Base-by-base conservation (phyloP, 2,329 filamentous ascomycete species). In the Pseudogymnoascus sp. region DNA sequence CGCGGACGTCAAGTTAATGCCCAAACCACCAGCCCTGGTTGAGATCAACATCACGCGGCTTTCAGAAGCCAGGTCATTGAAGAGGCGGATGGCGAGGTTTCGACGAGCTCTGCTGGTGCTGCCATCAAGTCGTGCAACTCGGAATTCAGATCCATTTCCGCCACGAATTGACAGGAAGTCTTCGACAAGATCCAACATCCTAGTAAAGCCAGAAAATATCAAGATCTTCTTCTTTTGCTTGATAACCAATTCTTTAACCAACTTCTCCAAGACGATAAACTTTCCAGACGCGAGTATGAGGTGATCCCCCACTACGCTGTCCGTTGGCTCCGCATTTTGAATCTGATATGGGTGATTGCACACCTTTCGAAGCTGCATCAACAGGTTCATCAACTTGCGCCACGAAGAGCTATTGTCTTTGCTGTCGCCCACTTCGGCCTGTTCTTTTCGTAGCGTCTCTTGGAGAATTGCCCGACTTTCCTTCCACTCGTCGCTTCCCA, bases 131-230 rank as follows among this genome's bases (percentile, higher is more conserved):
- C 94, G 88, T 64, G 88, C 84, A 70, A 88, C 90, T 10, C 80
- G 75, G 66, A 92, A 80, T 5, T 85, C 85, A 61, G 96, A 75
- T 0, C 89, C 88, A 54, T 83, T 81, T 6, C 68, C 70, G 37
- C 70, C 69, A 64, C 67, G 50, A 7, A 71, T 73, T 0, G 70
- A 66, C 4, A 97, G 74, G 67, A 97, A 96, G 72, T 97, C 94
- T 72, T 99, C 93, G 2, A 96, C 78, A 39, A 97, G 89, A 69
- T 92, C 87, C 3, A 99, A 79, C 77, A 94, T 93, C 61, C 87
- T 85, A 1, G 97, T 80, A 65, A 97, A 97, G 69, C 97, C 93
- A 69, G 92, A 96, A 74, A 99, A 99, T 41, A 99, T 90, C 84
- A 71, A 96, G 89, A 1, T 93, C 92, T 58, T 88, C 83, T 72